Percentiles rank a stretch among this genome's conserved stretches.
Conservation (phyloP, 768 basidiomycete genomes). For the Tricholoma sp. region DNA sequence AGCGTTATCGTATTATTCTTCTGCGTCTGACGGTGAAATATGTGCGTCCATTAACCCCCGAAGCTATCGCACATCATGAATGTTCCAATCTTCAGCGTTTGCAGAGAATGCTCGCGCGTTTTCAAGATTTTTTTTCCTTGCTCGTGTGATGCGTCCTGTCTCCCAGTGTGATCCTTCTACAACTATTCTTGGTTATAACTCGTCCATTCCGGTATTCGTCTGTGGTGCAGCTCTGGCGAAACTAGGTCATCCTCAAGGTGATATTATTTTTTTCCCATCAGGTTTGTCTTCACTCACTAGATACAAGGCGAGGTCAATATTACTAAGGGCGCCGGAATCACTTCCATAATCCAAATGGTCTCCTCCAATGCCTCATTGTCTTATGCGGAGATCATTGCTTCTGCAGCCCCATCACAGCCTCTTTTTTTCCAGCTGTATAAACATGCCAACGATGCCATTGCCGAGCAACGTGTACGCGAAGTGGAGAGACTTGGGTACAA, state of each 20-base stretch:
- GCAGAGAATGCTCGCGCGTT: slow-evolving; percentile 77
- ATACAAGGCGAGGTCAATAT: slow-evolving; percentile 76
- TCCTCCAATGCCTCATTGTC: slow-evolving; percentile 75
- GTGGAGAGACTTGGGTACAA: slow-evolving; percentile 75
- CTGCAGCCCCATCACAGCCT: slow-evolving; percentile 49
- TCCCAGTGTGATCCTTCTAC: slow-evolving; percentile 65
- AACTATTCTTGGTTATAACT: slow-evolving; percentile 64
- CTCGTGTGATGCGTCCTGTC: slow-evolving; percentile 72
- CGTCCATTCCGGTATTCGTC: slow-evolving; percentile 78
- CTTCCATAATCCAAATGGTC: slow-evolving; percentile 81
- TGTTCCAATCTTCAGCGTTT: slow-evolving; percentile 36
- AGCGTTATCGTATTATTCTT: slow-evolving; percentile 81
- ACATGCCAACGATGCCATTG: slow-evolving; percentile 58
- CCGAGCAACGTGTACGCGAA: slow-evolving; percentile 65
- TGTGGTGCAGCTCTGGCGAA: slow-evolving; percentile 81
- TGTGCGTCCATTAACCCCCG: slow-evolving; percentile 38
- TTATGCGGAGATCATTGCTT: slow-evolving; percentile 53
- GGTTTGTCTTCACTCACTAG: background rate
- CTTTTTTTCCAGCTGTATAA: slow-evolving; percentile 89
- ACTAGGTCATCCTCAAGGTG: slow-evolving; percentile 79
- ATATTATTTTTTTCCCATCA: slow-evolving; percentile 3
- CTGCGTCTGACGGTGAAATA: slow-evolving; percentile 81
- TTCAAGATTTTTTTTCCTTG: slow-evolving; percentile 79
- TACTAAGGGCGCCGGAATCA: slow-evolving; percentile 58
- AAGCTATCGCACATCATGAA: slow-evolving; percentile 12